A percentile compares a stretch with the other conserved stretches of the same genome.
phyloP scores from a whole-genome alignment of 2,329 filamentous ascomycete species.

The Trichophyton mentagrophytes region DNA sequence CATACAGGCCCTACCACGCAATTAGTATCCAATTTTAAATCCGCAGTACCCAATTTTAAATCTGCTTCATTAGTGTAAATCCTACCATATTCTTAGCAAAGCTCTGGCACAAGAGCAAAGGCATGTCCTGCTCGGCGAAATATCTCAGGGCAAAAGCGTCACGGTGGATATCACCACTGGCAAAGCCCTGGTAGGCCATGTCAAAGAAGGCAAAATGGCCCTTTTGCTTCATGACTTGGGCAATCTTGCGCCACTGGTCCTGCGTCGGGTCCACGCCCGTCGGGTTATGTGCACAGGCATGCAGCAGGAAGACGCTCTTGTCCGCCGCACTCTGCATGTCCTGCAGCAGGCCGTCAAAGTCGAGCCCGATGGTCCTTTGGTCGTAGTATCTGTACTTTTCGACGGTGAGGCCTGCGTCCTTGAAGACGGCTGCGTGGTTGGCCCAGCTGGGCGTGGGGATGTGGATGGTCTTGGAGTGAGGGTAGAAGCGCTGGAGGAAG shows the following conservation, averaged over 20 bases:
- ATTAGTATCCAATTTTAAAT: neutral
- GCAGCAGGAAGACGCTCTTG: slow-evolving; percentile 81
- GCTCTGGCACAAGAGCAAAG: slow-evolving; percentile 76
- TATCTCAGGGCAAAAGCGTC: slow-evolving; percentile 88
- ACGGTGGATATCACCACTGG: slow-evolving; percentile 77
- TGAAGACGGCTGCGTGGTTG: slow-evolving; percentile 95
- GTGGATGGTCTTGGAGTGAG: slow-evolving; percentile 87
- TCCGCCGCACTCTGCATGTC: slow-evolving; percentile 82
- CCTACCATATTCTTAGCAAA: slow-evolving; percentile 98
- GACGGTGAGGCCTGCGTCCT: slow-evolving; percentile 78
- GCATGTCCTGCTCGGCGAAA: slow-evolving; percentile 86
- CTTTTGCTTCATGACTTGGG: slow-evolving; percentile 69
- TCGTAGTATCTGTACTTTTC: slow-evolving; percentile 98
- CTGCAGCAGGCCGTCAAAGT: slow-evolving; percentile 85
- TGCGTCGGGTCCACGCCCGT: slow-evolving; percentile 88
- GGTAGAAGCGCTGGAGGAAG: slow-evolving; percentile 86
- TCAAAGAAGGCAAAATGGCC: slow-evolving; percentile 95
- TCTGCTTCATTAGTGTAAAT: no score
- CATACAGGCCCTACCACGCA: slow-evolving; percentile 66
- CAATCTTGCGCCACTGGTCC: slow-evolving; percentile 88
- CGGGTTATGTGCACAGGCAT: slow-evolving; percentile 96
- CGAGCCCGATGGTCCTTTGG: slow-evolving; percentile 94
- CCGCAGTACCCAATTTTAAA: neutral
- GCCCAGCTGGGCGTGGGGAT: slow-evolving; percentile 95
- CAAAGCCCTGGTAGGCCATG: slow-evolving; percentile 99